phyloP scores from a whole-genome alignment of 2,329 filamentous ascomycete genomes.

The Cytospora piceae region DNA sequence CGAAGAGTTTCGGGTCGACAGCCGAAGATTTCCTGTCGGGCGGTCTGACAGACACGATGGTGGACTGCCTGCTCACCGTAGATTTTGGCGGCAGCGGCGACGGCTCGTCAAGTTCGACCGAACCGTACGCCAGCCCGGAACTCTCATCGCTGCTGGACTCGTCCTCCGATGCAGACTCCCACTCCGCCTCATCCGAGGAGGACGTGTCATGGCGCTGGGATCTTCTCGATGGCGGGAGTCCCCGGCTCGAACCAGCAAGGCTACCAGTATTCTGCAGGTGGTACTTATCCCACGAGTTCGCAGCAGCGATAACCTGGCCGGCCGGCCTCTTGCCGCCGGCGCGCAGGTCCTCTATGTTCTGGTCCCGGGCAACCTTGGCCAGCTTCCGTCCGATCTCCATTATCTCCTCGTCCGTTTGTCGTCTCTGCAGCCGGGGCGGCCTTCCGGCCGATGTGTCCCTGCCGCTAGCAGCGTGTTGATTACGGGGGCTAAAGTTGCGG shows the following conservation, averaged over 20 bases:
- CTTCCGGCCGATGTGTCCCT: constrained; percentile 21
- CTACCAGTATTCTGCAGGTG: constrained; percentile 45
- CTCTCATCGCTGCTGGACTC: constrained; percentile 49
- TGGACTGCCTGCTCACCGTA: constrained; percentile 14
- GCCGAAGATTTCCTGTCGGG: constrained; percentile 50
- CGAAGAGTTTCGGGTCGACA: constrained; percentile 63
- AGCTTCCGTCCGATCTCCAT: constrained; percentile 58
- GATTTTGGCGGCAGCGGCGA: constrained; percentile 42
- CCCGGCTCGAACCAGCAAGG: constrained; percentile 38
- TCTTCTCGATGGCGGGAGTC: constrained; percentile 48
- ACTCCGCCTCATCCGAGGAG: constrained; percentile 55
- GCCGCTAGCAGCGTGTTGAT: constrained; percentile 20
- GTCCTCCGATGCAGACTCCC: constrained; percentile 60
- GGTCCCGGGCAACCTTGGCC: constrained; percentile 54
- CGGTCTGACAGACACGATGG: constrained; percentile 28
- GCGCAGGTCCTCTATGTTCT: constrained; percentile 55
- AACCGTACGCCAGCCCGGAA: constrained; percentile 50
- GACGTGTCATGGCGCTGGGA: constrained; percentile 39
- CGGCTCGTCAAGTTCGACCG: constrained; percentile 27
- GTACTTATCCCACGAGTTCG: constrained; percentile 47
- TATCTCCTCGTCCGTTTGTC: constrained; percentile 61
- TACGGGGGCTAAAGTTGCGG: constrained; percentile 39
- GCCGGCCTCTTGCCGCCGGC: constrained; percentile 45
- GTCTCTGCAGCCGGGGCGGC: constrained; percentile 34
- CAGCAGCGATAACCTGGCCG: constrained; percentile 45